A percentile compares a stretch with the other conserved stretches of the same genome.
These are phyloP conservation scores for Pseudofabraea citricarpa DNA, from an alignment of 2,329 filamentous ascomycete genomes.

Conservation along the genomic window DNA sequence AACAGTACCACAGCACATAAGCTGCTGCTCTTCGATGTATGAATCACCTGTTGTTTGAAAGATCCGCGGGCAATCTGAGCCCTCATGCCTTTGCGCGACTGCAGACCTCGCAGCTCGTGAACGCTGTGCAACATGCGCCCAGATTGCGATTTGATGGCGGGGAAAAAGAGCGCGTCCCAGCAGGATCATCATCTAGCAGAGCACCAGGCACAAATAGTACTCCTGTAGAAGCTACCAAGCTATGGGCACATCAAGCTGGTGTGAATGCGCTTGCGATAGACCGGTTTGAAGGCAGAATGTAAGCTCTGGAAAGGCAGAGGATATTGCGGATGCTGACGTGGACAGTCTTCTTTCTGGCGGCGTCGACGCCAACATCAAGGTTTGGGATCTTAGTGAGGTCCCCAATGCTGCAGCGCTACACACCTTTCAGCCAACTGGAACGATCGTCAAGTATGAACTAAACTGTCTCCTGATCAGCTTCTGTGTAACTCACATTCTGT, in stretches of 20 bases:
- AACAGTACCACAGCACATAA: no score
- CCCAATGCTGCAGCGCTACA: conserved; percentile 34
- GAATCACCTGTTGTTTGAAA: conserved; percentile 71
- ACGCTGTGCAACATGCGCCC: conserved; percentile 63
- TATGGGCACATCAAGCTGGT: conserved; percentile 69
- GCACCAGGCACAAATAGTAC: no score
- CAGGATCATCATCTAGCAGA: conserved; percentile 6
- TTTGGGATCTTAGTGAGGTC: conserved; percentile 78
- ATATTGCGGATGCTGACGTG: conserved; percentile 7
- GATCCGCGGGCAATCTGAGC: conserved; percentile 64
- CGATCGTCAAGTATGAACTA: conserved; percentile 36
- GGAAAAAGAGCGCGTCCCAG: conserved; percentile 29
- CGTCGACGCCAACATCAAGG: conserved; percentile 74
- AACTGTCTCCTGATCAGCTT: conserved; percentile 8
- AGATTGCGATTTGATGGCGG: conserved; percentile 67
- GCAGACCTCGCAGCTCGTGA: conserved; percentile 61
- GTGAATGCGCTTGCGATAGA: conserved; percentile 78
- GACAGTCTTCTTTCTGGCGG: conserved; percentile 75
- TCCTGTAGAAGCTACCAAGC: conserved; percentile 10
- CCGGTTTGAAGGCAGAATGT: conserved; percentile 74
- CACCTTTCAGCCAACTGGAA: conserved; percentile 49
- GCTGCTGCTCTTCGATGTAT: conserved; percentile 49
- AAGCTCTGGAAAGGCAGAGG: no score
- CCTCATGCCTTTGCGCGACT: conserved; percentile 60
- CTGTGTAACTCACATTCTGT: background rate